Conservation (phyloP, 176 grass and related monocot species). For the Bromus sterilis region DNA sequence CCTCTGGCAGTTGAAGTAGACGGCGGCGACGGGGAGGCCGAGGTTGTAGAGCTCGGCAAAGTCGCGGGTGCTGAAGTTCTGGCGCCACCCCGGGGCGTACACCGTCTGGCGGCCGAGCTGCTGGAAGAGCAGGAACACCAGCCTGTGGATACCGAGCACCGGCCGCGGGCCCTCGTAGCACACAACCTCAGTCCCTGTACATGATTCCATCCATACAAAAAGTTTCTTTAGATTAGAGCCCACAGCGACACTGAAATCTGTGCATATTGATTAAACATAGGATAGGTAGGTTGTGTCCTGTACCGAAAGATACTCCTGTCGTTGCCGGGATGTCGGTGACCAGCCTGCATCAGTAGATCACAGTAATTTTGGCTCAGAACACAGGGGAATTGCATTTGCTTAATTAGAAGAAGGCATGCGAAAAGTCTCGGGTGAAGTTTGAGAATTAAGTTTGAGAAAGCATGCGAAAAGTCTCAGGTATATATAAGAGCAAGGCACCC, state of each 20-base stretch:
- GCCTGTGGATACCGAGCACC: slow-evolving; percentile 72
- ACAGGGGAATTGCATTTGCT: background rate
- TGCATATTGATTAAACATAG: background rate
- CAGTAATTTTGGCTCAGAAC: background rate
- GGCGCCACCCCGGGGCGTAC: slow-evolving; percentile 64
- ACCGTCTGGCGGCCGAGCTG: slow-evolving; percentile 68
- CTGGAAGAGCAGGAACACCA: slow-evolving; percentile 77
- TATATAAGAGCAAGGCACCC: background rate
- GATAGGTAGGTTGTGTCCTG: background rate
- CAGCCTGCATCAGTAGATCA: slow-evolving; percentile 43
- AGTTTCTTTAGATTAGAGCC: background rate
- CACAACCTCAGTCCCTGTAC: slow-evolving; percentile 58
- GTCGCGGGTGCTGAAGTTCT: slow-evolving; percentile 75
- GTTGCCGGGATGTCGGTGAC: slow-evolving; percentile 77
- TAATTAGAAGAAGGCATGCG: background rate
- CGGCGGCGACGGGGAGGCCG: slow-evolving; percentile 60
- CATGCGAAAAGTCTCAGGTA: too few species aligned
- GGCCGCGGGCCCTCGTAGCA: slow-evolving; percentile 70
- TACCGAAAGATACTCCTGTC: slow-evolving; percentile 65
- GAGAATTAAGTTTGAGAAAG: background rate
- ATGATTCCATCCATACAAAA: background rate
- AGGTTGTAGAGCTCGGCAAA: slow-evolving; percentile 94
- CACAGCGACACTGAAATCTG: background rate
- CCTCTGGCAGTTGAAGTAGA: slow-evolving; percentile 93
- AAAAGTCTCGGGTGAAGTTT: background rate